Evolutionary conservation across 2,329 filamentous ascomycete species (phyloP), one percentile per base, ranked within the genome.

Genomic region (Neonectria ditissima): DNA sequence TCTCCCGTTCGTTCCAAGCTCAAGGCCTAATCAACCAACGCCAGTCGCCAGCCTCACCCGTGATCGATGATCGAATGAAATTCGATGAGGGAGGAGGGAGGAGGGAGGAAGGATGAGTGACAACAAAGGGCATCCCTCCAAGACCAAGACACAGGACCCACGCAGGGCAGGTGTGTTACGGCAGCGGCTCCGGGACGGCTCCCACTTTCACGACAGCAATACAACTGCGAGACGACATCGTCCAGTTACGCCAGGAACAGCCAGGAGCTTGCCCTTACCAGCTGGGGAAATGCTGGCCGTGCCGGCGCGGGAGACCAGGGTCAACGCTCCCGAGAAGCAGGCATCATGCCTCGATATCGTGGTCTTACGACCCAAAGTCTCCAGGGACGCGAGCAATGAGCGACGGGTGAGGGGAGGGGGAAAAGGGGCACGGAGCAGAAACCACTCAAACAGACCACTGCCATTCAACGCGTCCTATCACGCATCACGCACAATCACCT

Each of bases 161-260:
- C 58, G 58, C 55, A 63, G 55, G 41, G 32, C 39, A 58, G 55
- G 52, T 51, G 50, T 55, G 50, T 37, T 39, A 30, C 24, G 37
- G 48, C 30, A 69, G 63, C 68, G 65, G 68, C 59, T 72, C 66
- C 69, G 63, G 55, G 44, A 67, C 55, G 56, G 70, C 53, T 66
- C 68, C 62, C 51, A 59, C 24, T 51, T 26, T 24, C 32, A 58
- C 53, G 48, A 63, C 50, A 45, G 56, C 34, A 58, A 50, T 58
- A 53, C 63, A 64, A 3, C 45, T 59, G 58, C 45, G 56, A 55
- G 47, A 62, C 16, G 47, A 60, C 55, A 61, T 43, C 44, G 43
- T 67, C 50, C 51, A 67, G 57, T 61, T 68, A 55, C 65, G 54
- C 55, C 37, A 24, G 22, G 44, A 60, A 22, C 28, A 53, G 39